phyloP scores from a whole-genome alignment of 2,329 filamentous ascomycete species.

The Neonectria hederae region DNA sequence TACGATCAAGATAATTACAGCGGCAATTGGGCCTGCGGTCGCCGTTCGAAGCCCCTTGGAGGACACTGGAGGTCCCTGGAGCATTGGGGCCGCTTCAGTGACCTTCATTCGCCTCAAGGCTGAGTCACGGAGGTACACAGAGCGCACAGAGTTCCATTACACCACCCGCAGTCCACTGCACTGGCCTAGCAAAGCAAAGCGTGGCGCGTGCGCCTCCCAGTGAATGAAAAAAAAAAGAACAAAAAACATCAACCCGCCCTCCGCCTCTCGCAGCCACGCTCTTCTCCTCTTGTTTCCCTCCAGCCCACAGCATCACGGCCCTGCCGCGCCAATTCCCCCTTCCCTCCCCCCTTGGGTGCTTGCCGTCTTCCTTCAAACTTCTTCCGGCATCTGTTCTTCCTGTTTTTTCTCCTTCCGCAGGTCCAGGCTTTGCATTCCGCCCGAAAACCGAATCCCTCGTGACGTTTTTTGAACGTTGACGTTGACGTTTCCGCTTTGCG shows the following conservation, averaged over 20 bases:
- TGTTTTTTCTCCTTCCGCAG: slow-evolving; percentile 39
- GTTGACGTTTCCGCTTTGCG: slow-evolving; percentile 19
- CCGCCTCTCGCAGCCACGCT: slow-evolving; percentile 31
- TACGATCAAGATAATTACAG: background rate
- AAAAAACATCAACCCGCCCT: slow-evolving; percentile 38
- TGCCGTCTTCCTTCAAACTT: slow-evolving; percentile 49
- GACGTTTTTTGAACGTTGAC: slow-evolving; percentile 16
- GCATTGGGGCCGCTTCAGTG: background rate
- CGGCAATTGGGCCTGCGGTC: background rate
- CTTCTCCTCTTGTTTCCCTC: slow-evolving; percentile 38
- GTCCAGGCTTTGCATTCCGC: slow-evolving; percentile 33
- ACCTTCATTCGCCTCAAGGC: background rate
- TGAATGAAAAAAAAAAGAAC: slow-evolving; percentile 29
- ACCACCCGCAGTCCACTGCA: too few species aligned
- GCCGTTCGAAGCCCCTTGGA: background rate
- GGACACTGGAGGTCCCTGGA: background rate
- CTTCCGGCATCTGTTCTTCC: slow-evolving; percentile 50
- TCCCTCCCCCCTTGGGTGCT: slow-evolving; percentile 51
- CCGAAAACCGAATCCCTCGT: slow-evolving; percentile 34
- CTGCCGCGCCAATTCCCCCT: slow-evolving; percentile 56
- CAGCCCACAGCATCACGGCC: slow-evolving; percentile 51
- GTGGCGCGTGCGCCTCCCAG: slow-evolving; percentile 24
- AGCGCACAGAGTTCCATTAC: background rate
- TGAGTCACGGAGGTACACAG: slow-evolving; percentile 16
- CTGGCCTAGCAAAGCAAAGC: background rate